phyloP scores from a whole-genome alignment of 768 basidiomycete genomes.

The Dacryopinax primogenitus region DNA sequence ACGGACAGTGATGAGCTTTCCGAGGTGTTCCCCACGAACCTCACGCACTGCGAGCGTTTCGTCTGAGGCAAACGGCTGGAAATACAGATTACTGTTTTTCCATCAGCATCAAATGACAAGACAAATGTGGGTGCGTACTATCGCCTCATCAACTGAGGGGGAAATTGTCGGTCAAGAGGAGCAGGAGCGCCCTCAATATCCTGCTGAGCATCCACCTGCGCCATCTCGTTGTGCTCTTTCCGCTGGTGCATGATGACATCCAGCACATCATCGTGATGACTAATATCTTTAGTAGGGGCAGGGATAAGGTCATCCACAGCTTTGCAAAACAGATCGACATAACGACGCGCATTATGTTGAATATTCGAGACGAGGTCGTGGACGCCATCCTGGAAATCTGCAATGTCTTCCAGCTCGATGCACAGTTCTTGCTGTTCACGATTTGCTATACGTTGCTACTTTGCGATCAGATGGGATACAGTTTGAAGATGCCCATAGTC shows the following conservation, averaged over 20 bases:
- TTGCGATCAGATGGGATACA: slow-evolving; percentile 17
- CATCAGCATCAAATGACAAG: slow-evolving; percentile 17
- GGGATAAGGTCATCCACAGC: slow-evolving; percentile 87
- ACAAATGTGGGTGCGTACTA: slow-evolving; percentile 52
- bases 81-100: slow-evolving; percentile 71
- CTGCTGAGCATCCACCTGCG: slow-evolving; percentile 26
- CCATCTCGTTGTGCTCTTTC: slow-evolving; percentile 60
- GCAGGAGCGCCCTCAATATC: slow-evolving; percentile 54
- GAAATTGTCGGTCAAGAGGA: slow-evolving; percentile 42
- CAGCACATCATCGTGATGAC: slow-evolving; percentile 84
- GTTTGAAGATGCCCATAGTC: slow-evolving; percentile 19
- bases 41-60: slow-evolving; percentile 79
- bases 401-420: slow-evolving; percentile 80
- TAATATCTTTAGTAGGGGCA: slow-evolving; percentile 75
- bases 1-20: slow-evolving; percentile 85
- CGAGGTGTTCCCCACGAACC: slow-evolving; percentile 75
- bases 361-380: slow-evolving; percentile 71
- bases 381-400: slow-evolving; percentile 53
- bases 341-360: slow-evolving; percentile 74
- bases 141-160: slow-evolving; percentile 79
- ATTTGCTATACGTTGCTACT: slow-evolving; percentile 82
- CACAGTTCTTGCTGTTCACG: slow-evolving; percentile 80
- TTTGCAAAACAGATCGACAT: slow-evolving; percentile 75
- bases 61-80: slow-evolving; percentile 61
- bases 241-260: slow-evolving; percentile 94